Evolutionary conservation across 2,329 filamentous ascomycete species (phyloP).

Genomic region (Cadophora sp.): DNA sequence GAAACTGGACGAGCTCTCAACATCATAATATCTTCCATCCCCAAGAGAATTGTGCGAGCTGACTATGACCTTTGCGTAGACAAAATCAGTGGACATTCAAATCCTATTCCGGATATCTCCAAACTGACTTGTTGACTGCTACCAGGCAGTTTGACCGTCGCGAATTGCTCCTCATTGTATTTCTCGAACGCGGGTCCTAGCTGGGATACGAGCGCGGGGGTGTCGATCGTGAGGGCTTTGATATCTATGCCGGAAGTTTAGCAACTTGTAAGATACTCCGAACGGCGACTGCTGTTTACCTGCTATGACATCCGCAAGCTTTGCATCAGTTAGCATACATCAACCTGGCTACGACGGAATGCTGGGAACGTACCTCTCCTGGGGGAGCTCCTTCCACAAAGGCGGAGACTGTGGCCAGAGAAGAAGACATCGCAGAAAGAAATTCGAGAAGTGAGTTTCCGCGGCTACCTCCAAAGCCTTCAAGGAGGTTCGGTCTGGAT

Average conservation of each 20-base stretch:
- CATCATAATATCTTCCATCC: slow-evolving; percentile 86
- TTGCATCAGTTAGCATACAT: slow-evolving; percentile 34
- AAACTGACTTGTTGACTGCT: slow-evolving; percentile 74
- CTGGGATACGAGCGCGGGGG: slow-evolving; percentile 70
- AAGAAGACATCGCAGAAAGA: slow-evolving; percentile 43
- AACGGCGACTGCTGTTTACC: slow-evolving; percentile 58
- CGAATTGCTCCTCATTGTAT: slow-evolving; percentile 96
- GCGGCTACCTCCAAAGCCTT: slow-evolving; percentile 8
- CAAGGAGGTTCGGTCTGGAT: slow-evolving; percentile 2
- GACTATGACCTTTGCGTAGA: slow-evolving; percentile 68
- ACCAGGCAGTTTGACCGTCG: slow-evolving; percentile 87
- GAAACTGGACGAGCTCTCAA: slow-evolving; percentile 87
- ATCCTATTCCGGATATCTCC: background rate
- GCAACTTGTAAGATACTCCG: slow-evolving; percentile 15
- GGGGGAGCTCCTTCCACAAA: slow-evolving; percentile 95
- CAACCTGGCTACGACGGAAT: background rate
- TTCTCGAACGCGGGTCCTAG: slow-evolving; percentile 86
- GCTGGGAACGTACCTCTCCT: slow-evolving; percentile 77
- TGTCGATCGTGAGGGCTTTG: slow-evolving; percentile 79
- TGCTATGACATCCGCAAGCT: slow-evolving; percentile 89
- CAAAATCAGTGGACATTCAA: slow-evolving; percentile 31
- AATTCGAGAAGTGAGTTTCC: background rate
- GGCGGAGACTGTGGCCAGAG: slow-evolving; percentile 71
- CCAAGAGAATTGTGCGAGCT: slow-evolving; percentile 86
- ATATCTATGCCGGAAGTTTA: slow-evolving; percentile 68